phyloP scores from a whole-genome alignment of 805 yeast genomes.

The Jamesozyma lodderae region DNA sequence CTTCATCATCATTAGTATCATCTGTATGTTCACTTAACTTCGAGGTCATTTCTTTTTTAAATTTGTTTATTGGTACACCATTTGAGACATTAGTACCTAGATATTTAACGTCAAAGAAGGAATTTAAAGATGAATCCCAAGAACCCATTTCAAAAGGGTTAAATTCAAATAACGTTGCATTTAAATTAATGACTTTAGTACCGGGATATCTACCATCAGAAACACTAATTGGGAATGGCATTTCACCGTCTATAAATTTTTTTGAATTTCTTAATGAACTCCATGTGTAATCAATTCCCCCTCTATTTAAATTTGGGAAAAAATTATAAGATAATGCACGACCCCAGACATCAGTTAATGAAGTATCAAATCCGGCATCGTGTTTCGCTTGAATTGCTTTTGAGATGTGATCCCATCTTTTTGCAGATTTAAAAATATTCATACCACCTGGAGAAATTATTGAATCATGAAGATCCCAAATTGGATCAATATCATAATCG shows the following conservation, averaged over 20 bases:
- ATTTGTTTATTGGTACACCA: conserved; percentile 44
- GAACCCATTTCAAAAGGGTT: conserved; percentile 73
- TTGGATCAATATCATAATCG: conserved; percentile 57
- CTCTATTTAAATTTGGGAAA: conserved; percentile 49
- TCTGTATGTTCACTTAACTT: neutral
- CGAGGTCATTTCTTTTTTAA: conserved; percentile 9
- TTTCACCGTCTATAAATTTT: conserved; percentile 48
- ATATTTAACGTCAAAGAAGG: conserved; percentile 60
- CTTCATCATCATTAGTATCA: neutral
- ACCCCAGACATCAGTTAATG: conserved; percentile 75
- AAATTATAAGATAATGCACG: conserved; percentile 66
- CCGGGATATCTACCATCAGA: conserved; percentile 60
- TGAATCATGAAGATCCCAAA: conserved; percentile 63
- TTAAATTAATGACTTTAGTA: conserved; percentile 43
- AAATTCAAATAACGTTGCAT: conserved; percentile 60
- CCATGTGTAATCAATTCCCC: conserved; percentile 56
- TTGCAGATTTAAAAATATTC: conserved; percentile 42
- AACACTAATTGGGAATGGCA: conserved; percentile 66
- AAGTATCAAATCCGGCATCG: conserved; percentile 58
- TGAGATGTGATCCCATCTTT: conserved; percentile 44
- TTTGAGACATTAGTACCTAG: conserved; percentile 56
- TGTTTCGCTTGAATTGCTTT: conserved; percentile 45
- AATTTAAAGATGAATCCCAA: conserved; percentile 68
- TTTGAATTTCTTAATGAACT: conserved; percentile 50
- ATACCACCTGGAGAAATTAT: conserved; percentile 57